Evolutionary conservation across 345 rosid genomes (phyloP), one percentile per base, ranked within the genome.

Genomic region (Ceriops zippeliana): DNA sequence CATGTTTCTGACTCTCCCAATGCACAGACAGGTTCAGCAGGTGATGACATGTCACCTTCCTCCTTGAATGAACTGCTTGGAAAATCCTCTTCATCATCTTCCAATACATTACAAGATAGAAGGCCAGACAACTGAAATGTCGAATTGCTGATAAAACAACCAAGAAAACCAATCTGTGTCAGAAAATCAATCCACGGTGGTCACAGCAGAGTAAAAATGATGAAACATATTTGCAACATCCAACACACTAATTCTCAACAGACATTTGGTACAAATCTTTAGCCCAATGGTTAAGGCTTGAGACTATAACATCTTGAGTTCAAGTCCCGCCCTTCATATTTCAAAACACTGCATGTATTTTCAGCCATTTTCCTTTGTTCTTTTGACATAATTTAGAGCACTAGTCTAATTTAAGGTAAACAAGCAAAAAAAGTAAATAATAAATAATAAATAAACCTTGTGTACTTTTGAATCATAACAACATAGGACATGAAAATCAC

Each of bases 101-200:
- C 90, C 80, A 90, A 87, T 46, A 73, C 80, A 72, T 70, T 85
- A 72, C 87, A 84, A 64, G 87, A 75, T 54, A 88, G 74, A 76
- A 91, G 72, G 54, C 92, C 96, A 71, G 93, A 87, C 81, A 95
- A 74, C 85, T 90, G 92, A 85, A 88, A 88, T 67, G 88, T 86
- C 58, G 92, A 89, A 84, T 91, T 90, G 73, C 99, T 95, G 93
- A 73, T 34, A 65, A 27, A 74, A 66, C 16, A 63, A 61, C 64
- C 62, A 54, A 72, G n/a, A 67, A 75, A 35, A 60, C 30, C 19
- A 69, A 72, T 34, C 16, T 46, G 56, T 49, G 37, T 54, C 65
- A 42, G 62, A 60, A 74, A 73, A 62, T 51, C 49, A 34, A 56
- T 49, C 54, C 65, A 69, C 20, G 15, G 53, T 28, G 52, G 34